These are phyloP conservation scores for Trichophyton benhamiae DNA, from an alignment of 2,329 filamentous ascomycete genomes.

Conservation along the genomic window DNA sequence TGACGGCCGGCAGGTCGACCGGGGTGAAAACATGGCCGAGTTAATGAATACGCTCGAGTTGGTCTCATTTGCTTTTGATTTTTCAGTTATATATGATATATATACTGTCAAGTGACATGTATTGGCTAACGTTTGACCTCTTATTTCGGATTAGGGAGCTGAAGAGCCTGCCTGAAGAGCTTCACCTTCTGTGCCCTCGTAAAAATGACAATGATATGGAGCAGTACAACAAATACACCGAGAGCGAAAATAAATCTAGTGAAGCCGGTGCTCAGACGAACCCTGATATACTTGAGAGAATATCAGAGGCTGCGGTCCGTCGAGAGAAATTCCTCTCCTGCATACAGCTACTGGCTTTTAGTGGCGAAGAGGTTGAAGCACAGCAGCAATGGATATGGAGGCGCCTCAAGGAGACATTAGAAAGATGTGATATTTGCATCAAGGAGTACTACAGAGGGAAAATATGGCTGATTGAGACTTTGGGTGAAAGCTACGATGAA, in stretches of 20 bases:
- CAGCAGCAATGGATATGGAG: conserved; percentile 49
- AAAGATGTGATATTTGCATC: conserved; percentile 57
- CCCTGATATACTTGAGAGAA: conserved; percentile 27
- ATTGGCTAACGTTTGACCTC: conserved; percentile 3
- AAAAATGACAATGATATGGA: conserved; percentile 49
- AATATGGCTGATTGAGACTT: conserved; percentile 47
- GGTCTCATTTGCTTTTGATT: conserved; percentile 13
- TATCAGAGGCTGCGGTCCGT: conserved; percentile 45
- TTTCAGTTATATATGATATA: neutral
- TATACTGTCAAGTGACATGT: neutral
- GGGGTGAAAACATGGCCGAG: conserved; percentile 22
- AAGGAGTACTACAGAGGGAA: conserved; percentile 62
- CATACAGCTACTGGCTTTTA: conserved; percentile 56
- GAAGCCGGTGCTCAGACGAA: conserved; percentile 34
- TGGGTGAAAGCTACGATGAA: conserved; percentile 45
- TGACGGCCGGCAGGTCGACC: neutral
- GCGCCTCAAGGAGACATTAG: conserved; percentile 47
- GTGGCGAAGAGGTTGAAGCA: conserved; percentile 46
- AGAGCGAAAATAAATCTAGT: conserved; percentile 19
- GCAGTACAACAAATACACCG: conserved; percentile 45
- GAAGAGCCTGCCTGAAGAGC: conserved; percentile 33
- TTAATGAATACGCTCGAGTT: conserved; percentile 33
- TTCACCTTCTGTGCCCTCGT: conserved; percentile 58
- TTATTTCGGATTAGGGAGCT: conserved; percentile 25
- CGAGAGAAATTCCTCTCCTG: conserved; percentile 54